Base-by-base conservation (phyloP, 805 yeast species). In the Tetrapisispora taiwanensis region DNA sequence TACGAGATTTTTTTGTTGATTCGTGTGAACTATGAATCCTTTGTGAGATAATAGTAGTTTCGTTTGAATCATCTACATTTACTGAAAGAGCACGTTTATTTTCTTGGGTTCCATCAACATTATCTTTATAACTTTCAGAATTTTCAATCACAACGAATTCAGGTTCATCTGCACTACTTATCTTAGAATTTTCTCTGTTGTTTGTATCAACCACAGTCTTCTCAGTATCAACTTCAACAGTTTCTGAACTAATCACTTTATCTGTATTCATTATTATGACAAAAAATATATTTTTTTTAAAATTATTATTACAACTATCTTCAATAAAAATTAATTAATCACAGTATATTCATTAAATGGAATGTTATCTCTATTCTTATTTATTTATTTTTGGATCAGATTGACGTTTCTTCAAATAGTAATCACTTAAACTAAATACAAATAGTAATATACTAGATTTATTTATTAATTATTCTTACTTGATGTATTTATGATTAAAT, bases 1-100 rank as follows among this genome's bases (percentile, higher is more conserved):
- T 64, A 48, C 67, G 60, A 3, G 58, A 55, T 43, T 52, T 59
- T 22, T 44, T 52, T 14, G 36, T 22, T 17, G 13, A 14, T 4
- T 19, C 22, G 20, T 30, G 26, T 18, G 15, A 14, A 17, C 40
- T 27, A 4, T 8, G 17, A 27, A 1, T 18, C 9, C 26, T 28
- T 13, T 15, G 5, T 13, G 14, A 10, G 7, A 4, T 27, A 4
- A 15, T 26, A 2, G 19, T 12, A 3, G n/a, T 15, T n/a, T 37
- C 14, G 5, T 17, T 13, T 6, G 14, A 17, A 10, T 28, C 33
- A 10, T 37, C 39, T 7, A 36, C 7, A 36, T 36, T 36, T 3
- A 24, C 14, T 7, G 39, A 36, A 14, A 15, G 20, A 4, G 39
- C 22, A 24, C 39, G 39, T 36, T 36, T 36, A 15, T 22, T 36